Base-by-base conservation (phyloP, 768 basidiomycete genomes). In the Paxillus rubicundulus region DNA sequence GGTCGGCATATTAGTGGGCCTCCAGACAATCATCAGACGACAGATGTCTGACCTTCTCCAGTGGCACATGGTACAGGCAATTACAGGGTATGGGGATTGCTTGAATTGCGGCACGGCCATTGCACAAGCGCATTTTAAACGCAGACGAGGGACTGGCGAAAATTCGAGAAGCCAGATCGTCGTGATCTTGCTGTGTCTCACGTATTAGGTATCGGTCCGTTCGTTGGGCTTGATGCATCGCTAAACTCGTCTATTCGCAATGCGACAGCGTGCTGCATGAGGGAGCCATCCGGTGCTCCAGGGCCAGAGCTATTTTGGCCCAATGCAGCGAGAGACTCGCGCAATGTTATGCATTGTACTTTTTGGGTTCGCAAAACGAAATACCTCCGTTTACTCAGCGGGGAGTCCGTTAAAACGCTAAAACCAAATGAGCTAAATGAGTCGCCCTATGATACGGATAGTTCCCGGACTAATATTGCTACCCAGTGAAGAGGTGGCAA, bases 21-120 rank as follows among this genome's bases (percentile, higher is more conserved):
- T 55, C 58, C 21, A 41, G 37, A 56, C 47, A 50, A 63, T 53
- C 47, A 9, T 48, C 6, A 34, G 36, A 33, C 12, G 57, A 53
- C 32, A 39, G 57, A 49, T 20, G 43, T 45, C 77, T 62, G 56
- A 89, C 88, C 86, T 84, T 74, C 86, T 80, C 78, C 77, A 84
- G 67, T 74, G 77, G 66, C 88, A 90, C 88, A 90, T 89, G 27
- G 47, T 46, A 56, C 54, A 62, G 57, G 40, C 42, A 58, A 51
- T 61, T 52, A 53, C 53, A 49, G 51, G 59, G 61, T 58, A 58
- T 7, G 57, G 54, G 55, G 59, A 50, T 45, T 50, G 44, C 14
- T 58, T 17, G 38, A 41, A 34, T 48, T 51, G 40, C 20, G 32
- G 49, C 33, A 41, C 42, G 5, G 37, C 33, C 28, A 21, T 41